phyloP scores from a whole-genome alignment of 208 protist species.

The Crithidia sp. region DNA sequence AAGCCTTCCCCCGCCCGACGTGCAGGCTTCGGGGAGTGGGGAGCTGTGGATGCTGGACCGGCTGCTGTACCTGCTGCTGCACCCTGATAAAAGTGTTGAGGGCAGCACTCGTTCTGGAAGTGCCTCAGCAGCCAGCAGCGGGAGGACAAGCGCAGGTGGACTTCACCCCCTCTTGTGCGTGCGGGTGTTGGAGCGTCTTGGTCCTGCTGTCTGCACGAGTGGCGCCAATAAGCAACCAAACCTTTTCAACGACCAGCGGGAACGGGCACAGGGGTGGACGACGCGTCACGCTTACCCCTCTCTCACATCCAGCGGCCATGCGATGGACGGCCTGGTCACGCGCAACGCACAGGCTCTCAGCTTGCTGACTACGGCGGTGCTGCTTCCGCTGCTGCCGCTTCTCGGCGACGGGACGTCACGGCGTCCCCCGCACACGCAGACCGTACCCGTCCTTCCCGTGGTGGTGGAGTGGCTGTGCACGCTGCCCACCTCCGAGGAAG shows the following conservation, averaged over 20 bases:
- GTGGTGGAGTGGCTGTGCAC: conserved; percentile 65
- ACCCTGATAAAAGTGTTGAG: not conserved
- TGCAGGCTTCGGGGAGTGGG: not conserved
- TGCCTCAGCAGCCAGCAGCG: not conserved
- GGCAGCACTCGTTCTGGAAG: not conserved
- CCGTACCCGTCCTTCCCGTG: conserved; percentile 48
- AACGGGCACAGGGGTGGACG: conserved; percentile 21
- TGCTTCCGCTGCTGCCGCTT: conserved; percentile 21
- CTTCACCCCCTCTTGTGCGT: conserved; percentile 72
- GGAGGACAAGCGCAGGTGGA: not conserved
- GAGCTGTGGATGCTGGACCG: conserved; percentile 20
- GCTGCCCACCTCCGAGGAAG: conserved; percentile 37
- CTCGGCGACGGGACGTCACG: conserved; percentile 25
- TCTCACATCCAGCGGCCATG: conserved; percentile 15
- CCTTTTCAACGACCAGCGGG: not conserved
- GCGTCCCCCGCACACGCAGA: conserved; percentile 37
- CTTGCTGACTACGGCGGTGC: conserved; percentile 15
- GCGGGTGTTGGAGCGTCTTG: conserved; percentile 51
- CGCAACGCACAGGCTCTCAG: conserved; percentile 11
- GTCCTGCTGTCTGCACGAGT: conserved; percentile 42
- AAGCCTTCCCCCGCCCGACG: not conserved
- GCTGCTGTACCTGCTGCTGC: conserved; percentile 21
- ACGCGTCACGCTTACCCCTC: conserved; percentile 38
- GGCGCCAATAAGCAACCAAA: not conserved
- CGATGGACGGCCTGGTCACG: not conserved